Evolutionary conservation across 129 eudicot genomes (phyloP), one percentile per base, ranked within the genome.

Genomic region (Saussurea involucrata): DNA sequence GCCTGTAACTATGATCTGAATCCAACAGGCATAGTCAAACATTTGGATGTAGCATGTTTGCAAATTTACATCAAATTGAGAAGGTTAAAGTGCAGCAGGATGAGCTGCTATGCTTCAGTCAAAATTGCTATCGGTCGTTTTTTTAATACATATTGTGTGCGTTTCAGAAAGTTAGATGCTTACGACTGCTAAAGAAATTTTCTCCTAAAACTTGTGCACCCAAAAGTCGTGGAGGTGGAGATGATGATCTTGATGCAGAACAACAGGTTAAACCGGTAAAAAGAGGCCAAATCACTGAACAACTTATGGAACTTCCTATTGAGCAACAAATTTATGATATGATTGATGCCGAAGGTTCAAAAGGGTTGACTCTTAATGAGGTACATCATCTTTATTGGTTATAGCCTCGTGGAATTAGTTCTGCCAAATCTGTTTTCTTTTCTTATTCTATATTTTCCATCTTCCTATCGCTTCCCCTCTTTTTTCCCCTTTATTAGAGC

Each of bases 241-340:
- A 73, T 60, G 87, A 87, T 69, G 92, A 87, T 72, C 71, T 58
- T 63, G 90, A 81, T 31, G 13, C 80, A 55, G 98, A 90, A 55
- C 90, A 85, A 24, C 78, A 79, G 11, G 40, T 68, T 32, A 84
- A 80, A 77, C 63, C 53, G 58, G 87, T 79, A 29, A 95, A 81
- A 76, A 81, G 92, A 81, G 89, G 92, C 66, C 93, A 89, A 68
- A 82, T 83, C 37, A 87, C 90, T 5, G 97, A 91, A 4, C 98
- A 87, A 83, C 85, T 95, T 82, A 68, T 91, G 69, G 98, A 95
- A 84, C 96, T 95, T 85, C 97, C 98, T 22, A 83, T 95, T 79
- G 85, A 87, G 87, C 96, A 90, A 61, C 98, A 95, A 82, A 81
- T 95, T 27, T 89, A 86, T 80, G 98, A 95, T 78, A 86, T 95